A percentile compares a stretch with the other conserved stretches of the same genome.
These are phyloP conservation scores for Colletotrichum destructivum DNA, from an alignment of 2,329 filamentous ascomycete genomes.

Conservation along the genomic window DNA sequence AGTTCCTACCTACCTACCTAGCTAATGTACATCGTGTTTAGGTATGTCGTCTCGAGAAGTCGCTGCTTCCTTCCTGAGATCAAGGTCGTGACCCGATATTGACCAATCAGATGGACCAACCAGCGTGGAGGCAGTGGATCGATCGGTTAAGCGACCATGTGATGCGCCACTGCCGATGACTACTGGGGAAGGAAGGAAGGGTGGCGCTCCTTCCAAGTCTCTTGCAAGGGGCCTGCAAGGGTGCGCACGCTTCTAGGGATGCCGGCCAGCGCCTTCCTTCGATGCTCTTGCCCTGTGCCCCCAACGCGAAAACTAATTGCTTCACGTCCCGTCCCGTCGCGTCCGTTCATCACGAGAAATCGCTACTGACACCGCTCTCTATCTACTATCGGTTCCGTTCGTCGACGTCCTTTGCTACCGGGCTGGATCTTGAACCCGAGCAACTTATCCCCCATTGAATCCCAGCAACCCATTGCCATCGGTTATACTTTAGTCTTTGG, in stretches of 20 bases:
- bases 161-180: background rate
- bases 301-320: slow-evolving; percentile 34
- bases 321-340: slow-evolving; percentile 11
- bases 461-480: too few relatives aligned
- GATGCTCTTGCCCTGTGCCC: slow-evolving; percentile 10
- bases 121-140: too few relatives aligned
- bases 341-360: background rate
- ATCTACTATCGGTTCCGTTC: background rate
- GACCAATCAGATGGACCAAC: background rate
- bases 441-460: too few relatives aligned
- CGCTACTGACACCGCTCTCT: background rate
- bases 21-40: too few relatives aligned
- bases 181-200: background rate
- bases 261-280: background rate
- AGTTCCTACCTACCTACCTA: too few relatives aligned
- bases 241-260: slow-evolving; percentile 1
- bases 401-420: too few relatives aligned
- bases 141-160: background rate
- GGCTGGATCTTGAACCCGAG: too few relatives aligned
- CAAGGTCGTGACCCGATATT: background rate
- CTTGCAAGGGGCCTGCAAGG: background rate
- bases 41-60: too few relatives aligned
- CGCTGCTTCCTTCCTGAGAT: background rate
- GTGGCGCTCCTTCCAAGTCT: background rate
- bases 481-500: background rate